A percentile compares a stretch with the other conserved stretches of the same genome.
Conservation (phyloP, 1,139 yeast genomes). For the Saccharomycopsis hybrid region DNA sequence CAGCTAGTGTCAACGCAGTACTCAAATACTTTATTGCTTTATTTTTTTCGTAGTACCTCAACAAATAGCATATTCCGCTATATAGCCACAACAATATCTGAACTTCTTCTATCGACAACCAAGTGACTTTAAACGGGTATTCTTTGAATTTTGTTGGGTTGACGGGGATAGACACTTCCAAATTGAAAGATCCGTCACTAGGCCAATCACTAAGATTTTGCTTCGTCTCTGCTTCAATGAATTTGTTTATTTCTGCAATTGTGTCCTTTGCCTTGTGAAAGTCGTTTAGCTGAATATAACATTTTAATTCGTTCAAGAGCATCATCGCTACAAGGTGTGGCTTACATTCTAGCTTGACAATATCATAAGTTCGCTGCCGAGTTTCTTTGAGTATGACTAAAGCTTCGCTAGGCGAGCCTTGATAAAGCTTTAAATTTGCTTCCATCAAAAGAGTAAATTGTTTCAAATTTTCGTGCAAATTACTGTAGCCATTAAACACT, state of each 20-base stretch:
- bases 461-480: neutral
- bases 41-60: conserved; percentile 10
- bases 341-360: neutral
- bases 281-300: conserved; percentile 6
- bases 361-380: neutral
- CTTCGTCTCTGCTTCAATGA: conserved; percentile 11
- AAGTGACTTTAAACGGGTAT: conserved; percentile 12
- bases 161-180: conserved; percentile 11
- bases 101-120: conserved; percentile 21
- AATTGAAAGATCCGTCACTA: conserved; percentile 11
- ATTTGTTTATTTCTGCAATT: conserved; percentile 10
- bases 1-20: conserved; percentile 12
- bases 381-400: neutral
- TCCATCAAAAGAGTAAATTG: conserved; percentile 4
- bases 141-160: neutral
- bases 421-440: conserved; percentile 7
- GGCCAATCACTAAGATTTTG: conserved; percentile 16
- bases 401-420: conserved; percentile 4
- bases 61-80: conserved; percentile 15
- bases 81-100: conserved; percentile 18
- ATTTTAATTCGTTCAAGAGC: conserved; percentile 11
- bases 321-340: conserved; percentile 17
- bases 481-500: neutral
- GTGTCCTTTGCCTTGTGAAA: conserved; percentile 1
- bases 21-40: conserved; percentile 15